Percentiles rank a stretch among this genome's conserved stretches.
These are phyloP conservation scores for Kodamaea alishanica DNA, from an alignment of 1,139 yeast genomes.

Conservation along the genomic window DNA sequence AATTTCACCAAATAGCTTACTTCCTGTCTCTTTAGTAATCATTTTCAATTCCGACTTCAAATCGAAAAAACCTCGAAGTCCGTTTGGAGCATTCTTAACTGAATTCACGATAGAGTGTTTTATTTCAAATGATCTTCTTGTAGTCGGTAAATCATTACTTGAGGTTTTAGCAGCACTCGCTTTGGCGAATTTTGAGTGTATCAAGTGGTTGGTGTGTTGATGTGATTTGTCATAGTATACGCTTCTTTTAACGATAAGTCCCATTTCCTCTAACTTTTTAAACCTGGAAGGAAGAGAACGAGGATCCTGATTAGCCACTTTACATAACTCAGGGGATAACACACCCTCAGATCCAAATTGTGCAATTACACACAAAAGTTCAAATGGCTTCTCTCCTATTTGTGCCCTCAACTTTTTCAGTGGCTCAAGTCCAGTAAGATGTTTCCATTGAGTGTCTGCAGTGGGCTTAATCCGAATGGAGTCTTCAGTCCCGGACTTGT, in stretches of 20 bases:
- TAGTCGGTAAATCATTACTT: slow-evolving; percentile 19
- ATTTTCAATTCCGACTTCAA: slow-evolving; percentile 59
- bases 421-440: slow-evolving; percentile 36
- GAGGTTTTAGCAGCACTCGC: slow-evolving; percentile 6
- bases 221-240: slow-evolving; percentile 36
- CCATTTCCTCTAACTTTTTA: slow-evolving; percentile 47
- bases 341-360: slow-evolving; percentile 54
- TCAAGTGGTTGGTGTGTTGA: slow-evolving; percentile 49
- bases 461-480: slow-evolving; percentile 30
- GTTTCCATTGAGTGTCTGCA: slow-evolving; percentile 40
- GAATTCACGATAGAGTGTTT: slow-evolving; percentile 46
- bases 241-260: slow-evolving; percentile 42
- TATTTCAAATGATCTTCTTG: slow-evolving; percentile 31
- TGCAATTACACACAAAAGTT: slow-evolving; percentile 49
- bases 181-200: slow-evolving; percentile 38
- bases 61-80: slow-evolving; percentile 63
- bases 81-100: slow-evolving; percentile 63
- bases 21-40: slow-evolving; percentile 40
- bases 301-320: slow-evolving; percentile 63
- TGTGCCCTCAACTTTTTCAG: slow-evolving; percentile 30
- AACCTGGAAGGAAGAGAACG: slow-evolving; percentile 64
- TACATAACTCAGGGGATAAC: slow-evolving; percentile 53
- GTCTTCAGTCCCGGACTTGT: slow-evolving; percentile 14
- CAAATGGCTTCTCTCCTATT: slow-evolving; percentile 42
- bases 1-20: slow-evolving; percentile 51